A percentile compares a stretch with the other conserved stretches of the same genome.
These are phyloP conservation scores for Sergeia podlipaevii DNA, from an alignment of 208 protist species.

Conservation along the genomic window DNA sequence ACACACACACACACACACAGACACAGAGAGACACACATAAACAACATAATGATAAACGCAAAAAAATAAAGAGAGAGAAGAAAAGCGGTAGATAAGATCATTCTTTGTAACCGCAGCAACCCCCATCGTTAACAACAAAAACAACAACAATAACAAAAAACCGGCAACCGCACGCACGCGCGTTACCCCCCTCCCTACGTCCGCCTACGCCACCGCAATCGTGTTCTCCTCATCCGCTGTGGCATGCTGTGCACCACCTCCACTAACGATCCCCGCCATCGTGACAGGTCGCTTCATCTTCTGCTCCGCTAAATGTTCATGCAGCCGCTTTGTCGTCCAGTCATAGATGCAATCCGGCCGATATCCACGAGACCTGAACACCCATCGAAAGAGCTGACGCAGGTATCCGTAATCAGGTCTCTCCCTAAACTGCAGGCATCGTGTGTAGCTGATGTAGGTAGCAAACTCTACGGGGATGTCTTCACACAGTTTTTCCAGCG, in stretches of 20 bases:
- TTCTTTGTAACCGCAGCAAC: constrained; percentile 4
- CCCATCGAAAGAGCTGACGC: constrained; percentile 96
- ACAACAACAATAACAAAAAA: constrained; percentile 1
- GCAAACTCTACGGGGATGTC: constrained; percentile 94
- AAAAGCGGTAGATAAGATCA: neutral
- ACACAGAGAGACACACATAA: constrained; percentile 2
- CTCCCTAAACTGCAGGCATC: constrained; percentile 97
- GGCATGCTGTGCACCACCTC: constrained; percentile 4
- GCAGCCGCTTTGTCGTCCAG: constrained; percentile 94
- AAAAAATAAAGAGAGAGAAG: constrained; percentile 1
- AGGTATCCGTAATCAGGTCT: constrained; percentile 99
- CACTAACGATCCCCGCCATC: constrained; percentile 14
- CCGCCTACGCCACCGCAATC: constrained; percentile 1
- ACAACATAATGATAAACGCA: neutral
- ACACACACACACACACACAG: constrained; percentile 2
- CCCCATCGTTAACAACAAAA: constrained; percentile 1
- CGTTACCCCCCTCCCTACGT: constrained; percentile 16
- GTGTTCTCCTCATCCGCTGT: constrained; percentile 4
- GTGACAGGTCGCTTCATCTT: constrained; percentile 11
- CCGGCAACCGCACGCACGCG: neutral
- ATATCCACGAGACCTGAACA: constrained; percentile 98
- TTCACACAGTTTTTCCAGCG: constrained; percentile 96
- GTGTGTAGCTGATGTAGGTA: constrained; percentile 97
- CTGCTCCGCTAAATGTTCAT: constrained; percentile 54
- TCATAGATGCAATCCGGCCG: constrained; percentile 99